Percentiles rank a stretch among this genome's conserved stretches.
phyloP scores from a whole-genome alignment of 192 early-diverging fungal genomes.

The Coemansia sp. region DNA sequence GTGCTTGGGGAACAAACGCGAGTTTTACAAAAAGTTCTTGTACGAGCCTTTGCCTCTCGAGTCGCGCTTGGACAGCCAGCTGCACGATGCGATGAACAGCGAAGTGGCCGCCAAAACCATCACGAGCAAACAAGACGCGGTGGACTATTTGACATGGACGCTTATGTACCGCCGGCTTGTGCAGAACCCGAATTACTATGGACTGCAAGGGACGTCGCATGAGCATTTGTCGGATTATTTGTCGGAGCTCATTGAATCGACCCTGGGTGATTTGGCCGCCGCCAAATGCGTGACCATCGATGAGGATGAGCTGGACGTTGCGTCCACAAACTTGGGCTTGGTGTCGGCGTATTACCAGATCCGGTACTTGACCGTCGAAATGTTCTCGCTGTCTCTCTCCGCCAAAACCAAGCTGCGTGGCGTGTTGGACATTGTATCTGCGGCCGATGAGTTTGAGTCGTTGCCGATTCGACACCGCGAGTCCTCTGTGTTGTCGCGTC shows the following conservation, averaged over 20 bases:
- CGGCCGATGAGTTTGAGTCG: constrained; percentile 88
- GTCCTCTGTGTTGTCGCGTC: constrained; percentile 68
- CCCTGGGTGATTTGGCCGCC: constrained; percentile 79
- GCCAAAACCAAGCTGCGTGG: constrained; percentile 85
- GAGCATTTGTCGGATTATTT: constrained; percentile 88
- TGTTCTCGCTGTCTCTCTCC: constrained; percentile 85
- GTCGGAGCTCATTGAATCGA: constrained; percentile 92
- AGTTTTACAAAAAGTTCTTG: constrained; percentile 97
- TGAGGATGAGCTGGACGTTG: constrained; percentile 48
- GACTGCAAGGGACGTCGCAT: constrained; percentile 80
- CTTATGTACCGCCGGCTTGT: constrained; percentile 95
- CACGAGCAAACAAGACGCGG: constrained; percentile 96
- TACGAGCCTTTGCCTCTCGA: constrained; percentile 95
- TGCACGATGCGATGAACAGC: constrained; percentile 97
- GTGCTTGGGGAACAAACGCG: constrained; percentile 92
- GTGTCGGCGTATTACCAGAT: constrained; percentile 98
- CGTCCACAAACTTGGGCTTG: constrained; percentile 91
- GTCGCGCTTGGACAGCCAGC: constrained; percentile 86
- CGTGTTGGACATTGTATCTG: constrained; percentile 89
- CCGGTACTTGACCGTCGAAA: constrained; percentile 89
- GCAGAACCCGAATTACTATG: constrained; percentile 97
- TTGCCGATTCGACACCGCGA: constrained; percentile 95
- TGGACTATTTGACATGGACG: constrained; percentile 99
- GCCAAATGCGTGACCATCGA: constrained; percentile 67
- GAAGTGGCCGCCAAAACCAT: constrained; percentile 95